Evolutionary conservation across 495 filamentous ascomycete genomes (phyloP).

Genomic region (Cetradonia linearis): DNA sequence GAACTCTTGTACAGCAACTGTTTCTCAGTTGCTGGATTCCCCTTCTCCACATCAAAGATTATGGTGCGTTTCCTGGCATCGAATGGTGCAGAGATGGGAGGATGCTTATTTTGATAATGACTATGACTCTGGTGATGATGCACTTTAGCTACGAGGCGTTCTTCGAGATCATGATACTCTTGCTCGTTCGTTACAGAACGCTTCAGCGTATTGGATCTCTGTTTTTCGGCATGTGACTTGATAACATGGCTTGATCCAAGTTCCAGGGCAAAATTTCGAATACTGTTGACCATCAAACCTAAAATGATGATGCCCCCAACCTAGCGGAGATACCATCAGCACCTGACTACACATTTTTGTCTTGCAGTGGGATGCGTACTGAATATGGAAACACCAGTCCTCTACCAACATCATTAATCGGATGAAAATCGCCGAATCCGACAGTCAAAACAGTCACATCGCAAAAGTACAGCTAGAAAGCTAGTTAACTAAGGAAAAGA

Average conservation of each 20-base stretch:
- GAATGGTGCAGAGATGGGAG: slow-evolving; percentile 19
- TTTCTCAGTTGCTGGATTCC: not conserved
- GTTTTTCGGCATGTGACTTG: slow-evolving; percentile 49
- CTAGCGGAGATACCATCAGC: not conserved
- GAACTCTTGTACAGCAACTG: not conserved
- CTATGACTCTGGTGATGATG: not conserved
- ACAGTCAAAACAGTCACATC: slow-evolving; percentile 57
- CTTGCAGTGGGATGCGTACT: not conserved
- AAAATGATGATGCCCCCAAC: slow-evolving; percentile 78
- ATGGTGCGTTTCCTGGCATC: slow-evolving; percentile 8
- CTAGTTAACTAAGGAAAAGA: not conserved
- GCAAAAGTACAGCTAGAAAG: slow-evolving; percentile 46
- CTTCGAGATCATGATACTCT: slow-evolving; percentile 25
- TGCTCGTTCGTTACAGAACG: slow-evolving; percentile 41
- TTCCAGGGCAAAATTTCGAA: slow-evolving; percentile 57
- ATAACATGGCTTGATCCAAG: slow-evolving; percentile 58
- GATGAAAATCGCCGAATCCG: slow-evolving; percentile 52
- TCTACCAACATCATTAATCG: slow-evolving; percentile 41
- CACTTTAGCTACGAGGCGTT: not conserved
- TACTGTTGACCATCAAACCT: slow-evolving; percentile 77
- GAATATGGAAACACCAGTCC: slow-evolving; percentile 73
- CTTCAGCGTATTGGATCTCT: slow-evolving; percentile 46
- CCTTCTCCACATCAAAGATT: slow-evolving; percentile 18
- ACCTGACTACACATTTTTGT: not conserved
- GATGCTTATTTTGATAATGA: not conserved